Evolutionary conservation across 768 basidiomycete species (phyloP).

Genomic region (Tulasnella sp.): DNA sequence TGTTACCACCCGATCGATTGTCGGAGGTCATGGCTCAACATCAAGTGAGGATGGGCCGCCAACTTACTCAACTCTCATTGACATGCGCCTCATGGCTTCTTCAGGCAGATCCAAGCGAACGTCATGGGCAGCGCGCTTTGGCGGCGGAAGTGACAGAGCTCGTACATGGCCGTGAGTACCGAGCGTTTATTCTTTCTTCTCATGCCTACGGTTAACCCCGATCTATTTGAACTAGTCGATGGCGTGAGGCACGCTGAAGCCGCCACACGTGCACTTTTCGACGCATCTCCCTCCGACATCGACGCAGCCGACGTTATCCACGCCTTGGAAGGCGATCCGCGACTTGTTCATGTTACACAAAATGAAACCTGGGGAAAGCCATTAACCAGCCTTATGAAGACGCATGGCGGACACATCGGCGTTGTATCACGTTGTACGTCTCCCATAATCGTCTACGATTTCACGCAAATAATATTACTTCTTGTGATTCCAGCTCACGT

Average conservation of each 20-base stretch:
- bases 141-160: slow-evolving; percentile 51
- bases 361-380: slow-evolving; percentile 43
- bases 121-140: slow-evolving; percentile 41
- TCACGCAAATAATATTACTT: too few species aligned
- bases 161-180: slow-evolving; percentile 49
- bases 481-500: slow-evolving; percentile 52
- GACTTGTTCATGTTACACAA: slow-evolving; percentile 40
- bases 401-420: slow-evolving; percentile 41
- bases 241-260: slow-evolving; percentile 35
- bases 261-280: slow-evolving; percentile 40
- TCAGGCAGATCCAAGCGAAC: slow-evolving; percentile 32
- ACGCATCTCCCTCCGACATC: slow-evolving; percentile 33
- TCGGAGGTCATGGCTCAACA: slow-evolving; percentile 48
- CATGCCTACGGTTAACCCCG: background rate
- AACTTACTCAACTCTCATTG: too few species aligned
- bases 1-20: slow-evolving; percentile 53
- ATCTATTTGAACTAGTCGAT: slow-evolving; percentile 25
- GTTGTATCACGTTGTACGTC: slow-evolving; percentile 53
- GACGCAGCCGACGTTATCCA: slow-evolving; percentile 44
- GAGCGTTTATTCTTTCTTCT: slow-evolving; percentile 3
- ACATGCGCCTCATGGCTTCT: too few species aligned
- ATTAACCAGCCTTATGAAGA: slow-evolving; percentile 51
- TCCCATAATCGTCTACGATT: too few species aligned
- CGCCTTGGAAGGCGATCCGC: slow-evolving; percentile 55
- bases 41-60: slow-evolving; percentile 35